A percentile compares a stretch with the other conserved stretches of the same genome.
Conservation (phyloP, 129 eudicot species). For the Pulicaria dysenterica region DNA sequence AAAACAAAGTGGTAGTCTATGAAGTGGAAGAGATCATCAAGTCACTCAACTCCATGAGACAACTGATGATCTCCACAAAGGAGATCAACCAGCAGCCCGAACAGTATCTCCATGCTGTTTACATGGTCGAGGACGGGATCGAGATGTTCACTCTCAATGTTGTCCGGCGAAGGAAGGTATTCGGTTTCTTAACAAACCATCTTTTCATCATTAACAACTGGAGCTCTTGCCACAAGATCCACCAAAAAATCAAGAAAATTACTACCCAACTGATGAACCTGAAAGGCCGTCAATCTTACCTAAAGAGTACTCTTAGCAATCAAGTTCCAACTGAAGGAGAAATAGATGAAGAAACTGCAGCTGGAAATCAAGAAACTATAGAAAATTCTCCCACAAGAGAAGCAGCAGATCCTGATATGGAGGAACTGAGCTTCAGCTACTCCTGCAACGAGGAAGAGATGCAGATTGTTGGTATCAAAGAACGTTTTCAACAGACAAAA, state of each 20-base stretch:
- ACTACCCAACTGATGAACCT: conserved; percentile 16
- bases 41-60: conserved; percentile 31
- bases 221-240: conserved; percentile 40
- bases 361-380: background rate
- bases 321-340: background rate
- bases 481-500: conserved; percentile 14
- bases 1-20: conserved; percentile 33
- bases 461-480: conserved; percentile 30
- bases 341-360: conserved; percentile 18
- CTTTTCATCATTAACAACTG: conserved; percentile 39
- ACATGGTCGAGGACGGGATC: conserved; percentile 41
- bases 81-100: background rate
- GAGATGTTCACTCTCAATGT: conserved; percentile 38
- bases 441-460: conserved; percentile 29
- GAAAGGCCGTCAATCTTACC: background rate
- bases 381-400: background rate
- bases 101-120: conserved; percentile 30
- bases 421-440: conserved; percentile 32
- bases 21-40: conserved; percentile 36
- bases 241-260: conserved; percentile 31
- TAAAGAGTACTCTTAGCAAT: background rate
- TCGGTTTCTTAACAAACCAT: conserved; percentile 38
- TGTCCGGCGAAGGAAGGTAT: conserved; percentile 37
- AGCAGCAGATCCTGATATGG: conserved; percentile 1
- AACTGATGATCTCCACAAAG: conserved; percentile 15